These are phyloP conservation scores for Leptodontidium sp. DNA, from an alignment of 2,329 filamentous ascomycete genomes.

Conservation along the genomic window DNA sequence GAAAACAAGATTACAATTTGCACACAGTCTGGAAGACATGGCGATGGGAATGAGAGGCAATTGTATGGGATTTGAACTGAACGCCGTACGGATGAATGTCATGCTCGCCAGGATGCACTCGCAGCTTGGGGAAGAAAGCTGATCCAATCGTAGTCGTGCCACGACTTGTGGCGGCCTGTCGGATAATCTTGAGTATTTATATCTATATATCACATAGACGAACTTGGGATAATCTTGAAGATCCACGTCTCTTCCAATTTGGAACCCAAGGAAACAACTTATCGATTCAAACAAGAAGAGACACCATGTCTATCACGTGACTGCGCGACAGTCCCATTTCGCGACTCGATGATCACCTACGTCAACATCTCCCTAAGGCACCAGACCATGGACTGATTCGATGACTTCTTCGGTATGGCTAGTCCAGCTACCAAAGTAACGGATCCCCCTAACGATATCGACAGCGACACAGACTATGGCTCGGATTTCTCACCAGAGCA, in stretches of 20 bases:
- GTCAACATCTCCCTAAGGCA: constrained; percentile 10
- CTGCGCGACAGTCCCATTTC: neutral
- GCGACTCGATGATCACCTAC: constrained; percentile 13
- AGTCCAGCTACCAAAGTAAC: constrained; percentile 33
- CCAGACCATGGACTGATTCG: constrained; percentile 13
- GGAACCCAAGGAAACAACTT: neutral
- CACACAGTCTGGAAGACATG: neutral
- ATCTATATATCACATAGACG: neutral
- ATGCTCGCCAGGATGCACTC: neutral
- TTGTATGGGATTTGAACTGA: neutral
- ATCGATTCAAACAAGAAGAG: neutral
- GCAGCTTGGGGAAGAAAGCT: neutral
- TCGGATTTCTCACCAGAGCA: constrained; percentile 68
- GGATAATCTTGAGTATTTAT: neutral
- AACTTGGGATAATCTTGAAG: too few species aligned
- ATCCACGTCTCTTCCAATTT: too few species aligned
- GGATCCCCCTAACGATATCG: constrained; percentile 4
- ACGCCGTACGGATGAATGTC: neutral
- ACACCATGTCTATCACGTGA: constrained; percentile 5
- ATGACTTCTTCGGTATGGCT: constrained; percentile 36
- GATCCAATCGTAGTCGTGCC: neutral
- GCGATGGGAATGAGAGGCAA: neutral
- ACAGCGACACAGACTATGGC: constrained; percentile 65
- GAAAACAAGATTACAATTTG: neutral
- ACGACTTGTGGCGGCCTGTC: too few species aligned